These are phyloP conservation scores for Myxozyma lipomycoides DNA, from an alignment of 805 yeast species.

Conservation along the genomic window DNA sequence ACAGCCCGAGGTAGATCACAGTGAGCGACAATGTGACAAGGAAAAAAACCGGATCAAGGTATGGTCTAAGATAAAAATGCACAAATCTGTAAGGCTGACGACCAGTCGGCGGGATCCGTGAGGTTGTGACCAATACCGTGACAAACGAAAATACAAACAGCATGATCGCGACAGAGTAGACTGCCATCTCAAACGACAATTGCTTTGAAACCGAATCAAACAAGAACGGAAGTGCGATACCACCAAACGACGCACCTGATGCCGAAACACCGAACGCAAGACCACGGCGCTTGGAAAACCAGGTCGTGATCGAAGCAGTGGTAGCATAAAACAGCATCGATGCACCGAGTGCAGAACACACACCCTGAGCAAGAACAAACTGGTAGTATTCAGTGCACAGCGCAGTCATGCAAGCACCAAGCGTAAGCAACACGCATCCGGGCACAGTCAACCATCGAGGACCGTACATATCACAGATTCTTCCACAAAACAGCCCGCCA, in stretches of 20 bases:
- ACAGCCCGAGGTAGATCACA: conserved; percentile 35
- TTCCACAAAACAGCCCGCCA: conserved; percentile 34
- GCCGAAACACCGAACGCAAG: conserved; percentile 48
- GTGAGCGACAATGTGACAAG: conserved; percentile 32
- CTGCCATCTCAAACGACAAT: conserved; percentile 54
- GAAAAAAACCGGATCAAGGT: conserved; percentile 33
- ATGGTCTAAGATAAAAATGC: conserved; percentile 29
- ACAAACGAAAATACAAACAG: conserved; percentile 36
- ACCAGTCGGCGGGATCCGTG: conserved; percentile 32
- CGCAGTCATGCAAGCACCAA: conserved; percentile 37
- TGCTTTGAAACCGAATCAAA: conserved; percentile 41
- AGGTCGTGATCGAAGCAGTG: conserved; percentile 46
- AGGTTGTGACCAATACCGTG: conserved; percentile 30
- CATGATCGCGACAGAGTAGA: conserved; percentile 48
- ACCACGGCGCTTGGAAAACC: conserved; percentile 45
- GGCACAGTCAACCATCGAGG: conserved; percentile 30
- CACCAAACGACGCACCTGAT: conserved; percentile 53
- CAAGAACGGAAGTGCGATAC: conserved; percentile 48
- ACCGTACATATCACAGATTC: conserved; percentile 34
- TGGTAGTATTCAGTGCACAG: conserved; percentile 47
- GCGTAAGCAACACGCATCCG: conserved; percentile 30
- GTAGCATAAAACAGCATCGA: conserved; percentile 45
- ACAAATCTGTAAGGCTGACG: conserved; percentile 21
- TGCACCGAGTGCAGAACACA: conserved; percentile 47
- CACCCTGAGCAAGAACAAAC: conserved; percentile 52